Base-by-base conservation (phyloP, 352 stramenopile genomes). In the Pythium pectinolyticum region DNA sequence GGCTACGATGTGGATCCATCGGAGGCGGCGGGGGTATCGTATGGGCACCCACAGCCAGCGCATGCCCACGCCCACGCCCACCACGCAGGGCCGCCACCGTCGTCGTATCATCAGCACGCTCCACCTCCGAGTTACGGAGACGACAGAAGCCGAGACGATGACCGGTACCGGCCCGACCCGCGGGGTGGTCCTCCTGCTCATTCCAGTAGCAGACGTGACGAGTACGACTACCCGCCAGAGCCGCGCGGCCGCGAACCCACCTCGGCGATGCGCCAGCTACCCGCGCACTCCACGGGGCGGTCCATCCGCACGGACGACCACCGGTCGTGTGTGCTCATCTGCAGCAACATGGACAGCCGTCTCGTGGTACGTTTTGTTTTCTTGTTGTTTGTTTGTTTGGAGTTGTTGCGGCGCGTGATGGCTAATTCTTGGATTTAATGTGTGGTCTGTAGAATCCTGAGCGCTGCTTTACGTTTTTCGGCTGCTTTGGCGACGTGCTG, bases 401-500 rank as follows among this genome's bases (percentile, higher is more conserved):
- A 7, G 7, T 37, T 37, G 32, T 14, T n/a, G n/a, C n/a, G n/a
- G n/a, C n/a, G n/a, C n/a, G n/a, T n/a, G n/a, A n/a, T n/a, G n/a
- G n/a, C n/a, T n/a, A n/a, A n/a, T n/a, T n/a, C n/a, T n/a, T n/a
- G n/a, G n/a, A n/a, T n/a, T 14, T 37, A 14, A 37, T 14, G 7
- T 7, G 32, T 37, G 32, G 7, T 37, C 7, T 37, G 32, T 37
- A 93, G 84, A 82, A 69, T 12, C 78, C 82, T 6, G 70, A 86
- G 8, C 70, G 69, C n/a, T 64, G 92, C 11, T 94, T 94, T 46
- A 91, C 85, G 37, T 79, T 94, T 27, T 94, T 94, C 63, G 82
- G 85, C 15, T 94, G 85, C 64, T 94, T 89, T 70, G 85, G 85
- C 24, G 85, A 94, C 40, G 85, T 94, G 20, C 55, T 92, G 56